phyloP scores from a whole-genome alignment of 768 basidiomycete species.

The Chalciporus sphaerocephalus region DNA sequence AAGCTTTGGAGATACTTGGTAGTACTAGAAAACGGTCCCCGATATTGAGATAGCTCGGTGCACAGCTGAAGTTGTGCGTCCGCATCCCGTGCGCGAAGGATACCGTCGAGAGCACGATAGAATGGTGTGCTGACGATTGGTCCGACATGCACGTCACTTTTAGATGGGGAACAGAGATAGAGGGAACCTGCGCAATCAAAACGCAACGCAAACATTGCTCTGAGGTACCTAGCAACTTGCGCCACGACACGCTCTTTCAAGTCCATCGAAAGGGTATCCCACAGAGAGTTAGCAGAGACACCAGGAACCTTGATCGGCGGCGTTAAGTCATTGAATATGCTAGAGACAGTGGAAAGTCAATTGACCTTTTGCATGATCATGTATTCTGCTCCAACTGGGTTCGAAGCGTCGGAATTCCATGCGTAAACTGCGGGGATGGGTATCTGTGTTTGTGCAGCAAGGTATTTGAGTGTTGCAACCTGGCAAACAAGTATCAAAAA shows the following conservation, averaged over 20 bases:
- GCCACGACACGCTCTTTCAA: not conserved
- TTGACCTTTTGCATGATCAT: constrained; percentile 1
- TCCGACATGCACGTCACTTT: not conserved
- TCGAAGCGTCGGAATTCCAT: not conserved
- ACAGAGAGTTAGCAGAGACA: not conserved
- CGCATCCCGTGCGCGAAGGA: not conserved
- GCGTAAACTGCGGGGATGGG: constrained; percentile 1
- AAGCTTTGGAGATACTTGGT: constrained; percentile 1
- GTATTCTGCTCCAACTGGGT: constrained; percentile 1
- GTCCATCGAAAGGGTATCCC: not conserved
- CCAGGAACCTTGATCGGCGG: not conserved
- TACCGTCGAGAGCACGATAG: constrained; percentile 2
- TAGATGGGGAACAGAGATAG: not conserved
- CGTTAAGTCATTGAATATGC: not conserved
- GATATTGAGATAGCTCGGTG: not conserved
- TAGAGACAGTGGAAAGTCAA: not conserved
- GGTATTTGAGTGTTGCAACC: not conserved
- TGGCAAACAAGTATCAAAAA: not conserved
- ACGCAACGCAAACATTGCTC: not conserved
- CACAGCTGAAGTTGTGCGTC: not conserved
- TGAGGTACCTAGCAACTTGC: not conserved
- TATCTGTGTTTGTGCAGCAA: not conserved
- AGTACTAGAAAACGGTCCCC: not conserved
- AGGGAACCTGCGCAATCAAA: not conserved
- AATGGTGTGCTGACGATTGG: not conserved